Evolutionary conservation across 2,329 filamentous ascomycete genomes (phyloP).

Genomic region (Balansia obtecta): DNA sequence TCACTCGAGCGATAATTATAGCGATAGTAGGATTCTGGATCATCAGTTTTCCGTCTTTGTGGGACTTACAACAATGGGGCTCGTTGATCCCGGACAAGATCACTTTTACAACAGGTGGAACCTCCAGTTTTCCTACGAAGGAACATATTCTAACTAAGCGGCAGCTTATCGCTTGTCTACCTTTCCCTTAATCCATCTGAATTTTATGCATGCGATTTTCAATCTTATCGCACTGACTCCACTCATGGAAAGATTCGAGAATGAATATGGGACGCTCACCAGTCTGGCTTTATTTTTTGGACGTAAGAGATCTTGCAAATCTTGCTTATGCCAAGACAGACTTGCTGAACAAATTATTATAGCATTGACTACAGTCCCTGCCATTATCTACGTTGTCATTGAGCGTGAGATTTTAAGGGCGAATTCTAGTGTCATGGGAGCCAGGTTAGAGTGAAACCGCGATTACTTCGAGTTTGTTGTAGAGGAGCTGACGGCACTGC

Average conservation of each 20-base stretch:
- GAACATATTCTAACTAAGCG: neutral
- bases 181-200: constrained; percentile 75
- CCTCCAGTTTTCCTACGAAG: neutral
- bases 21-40: constrained; percentile 53
- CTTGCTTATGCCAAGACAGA: neutral
- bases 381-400: constrained; percentile 64
- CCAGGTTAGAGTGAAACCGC: constrained; percentile 46
- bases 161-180: constrained; percentile 88
- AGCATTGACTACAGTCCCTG: constrained; percentile 74
- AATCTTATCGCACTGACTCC: constrained; percentile 74
- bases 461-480: neutral
- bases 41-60: constrained; percentile 53
- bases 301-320: constrained; percentile 47
- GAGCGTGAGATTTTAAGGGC: constrained; percentile 60
- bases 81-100: constrained; percentile 68
- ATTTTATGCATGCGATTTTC: constrained; percentile 66
- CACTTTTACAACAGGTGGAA: constrained; percentile 52
- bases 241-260: constrained; percentile 87
- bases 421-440: constrained; percentile 67
- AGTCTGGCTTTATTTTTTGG: constrained; percentile 82
- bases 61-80: constrained; percentile 66
- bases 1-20: constrained; percentile 60
- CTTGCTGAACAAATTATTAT: neutral
- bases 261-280: constrained; percentile 80
- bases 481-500: neutral